Evolutionary conservation across 352 stramenopile genomes (phyloP).

Genomic region (Salisapilia sapeloensis): DNA sequence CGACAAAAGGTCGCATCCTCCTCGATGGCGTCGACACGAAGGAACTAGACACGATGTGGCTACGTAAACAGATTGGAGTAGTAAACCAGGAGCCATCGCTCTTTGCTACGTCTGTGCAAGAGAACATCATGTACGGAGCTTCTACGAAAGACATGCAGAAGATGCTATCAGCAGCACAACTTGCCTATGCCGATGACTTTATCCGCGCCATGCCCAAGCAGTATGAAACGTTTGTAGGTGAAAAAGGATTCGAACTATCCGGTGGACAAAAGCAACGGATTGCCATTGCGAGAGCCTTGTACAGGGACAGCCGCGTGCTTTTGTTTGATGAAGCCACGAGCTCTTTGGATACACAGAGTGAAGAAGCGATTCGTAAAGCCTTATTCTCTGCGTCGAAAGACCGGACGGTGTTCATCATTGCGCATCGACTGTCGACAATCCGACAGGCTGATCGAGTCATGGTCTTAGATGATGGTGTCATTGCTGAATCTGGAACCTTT

Average conservation of each 20-base stretch:
- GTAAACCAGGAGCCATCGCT: conserved; percentile 77
- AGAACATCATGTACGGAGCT: conserved; percentile 79
- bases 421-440: conserved; percentile 75
- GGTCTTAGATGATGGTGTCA: conserved; percentile 61
- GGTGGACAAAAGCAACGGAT: conserved; percentile 95
- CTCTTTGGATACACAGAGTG: conserved; percentile 63
- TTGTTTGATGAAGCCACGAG: conserved; percentile 77
- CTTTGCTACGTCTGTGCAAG: conserved; percentile 59
- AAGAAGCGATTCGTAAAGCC: conserved; percentile 59
- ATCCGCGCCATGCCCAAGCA: conserved; percentile 76
- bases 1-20: conserved; percentile 31
- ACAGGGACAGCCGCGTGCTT: conserved; percentile 68
- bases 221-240: conserved; percentile 94
- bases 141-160: conserved; percentile 29
- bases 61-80: conserved; percentile 76
- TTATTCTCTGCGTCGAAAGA: conserved; percentile 44
- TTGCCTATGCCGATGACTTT: conserved; percentile 66
- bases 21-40: conserved; percentile 59
- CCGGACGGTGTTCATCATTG: conserved; percentile 71
- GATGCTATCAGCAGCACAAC: conserved; percentile 38
- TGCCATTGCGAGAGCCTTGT: conserved; percentile 64
- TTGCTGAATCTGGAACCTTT: conserved; percentile 60
- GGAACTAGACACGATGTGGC: conserved; percentile 41
- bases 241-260: conserved; percentile 92
- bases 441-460: conserved; percentile 71